phyloP scores from a whole-genome alignment of 208 protist genomes.

The Leishmania turanica region DNA sequence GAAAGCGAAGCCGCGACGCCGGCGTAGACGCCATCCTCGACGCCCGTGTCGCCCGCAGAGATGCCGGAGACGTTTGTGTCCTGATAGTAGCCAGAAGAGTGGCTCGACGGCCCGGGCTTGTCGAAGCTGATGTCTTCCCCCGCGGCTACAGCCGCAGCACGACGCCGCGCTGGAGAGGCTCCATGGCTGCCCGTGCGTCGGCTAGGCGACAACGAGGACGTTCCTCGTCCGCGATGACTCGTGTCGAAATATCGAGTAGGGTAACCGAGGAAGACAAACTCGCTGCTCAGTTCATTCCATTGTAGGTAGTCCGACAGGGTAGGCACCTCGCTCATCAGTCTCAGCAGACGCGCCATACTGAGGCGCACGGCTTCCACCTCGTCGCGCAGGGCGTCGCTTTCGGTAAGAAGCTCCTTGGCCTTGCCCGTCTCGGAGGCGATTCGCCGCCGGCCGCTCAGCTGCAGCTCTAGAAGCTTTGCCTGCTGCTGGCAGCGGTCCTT shows the following conservation, averaged over 20 bases:
- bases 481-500: constrained; percentile 30
- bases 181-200: constrained; percentile 4
- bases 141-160: neutral
- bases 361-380: constrained; percentile 61
- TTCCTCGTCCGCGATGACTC: neutral
- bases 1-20: constrained; percentile 52
- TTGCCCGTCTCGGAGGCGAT: constrained; percentile 23
- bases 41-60: constrained; percentile 48
- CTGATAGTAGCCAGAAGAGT: constrained; percentile 16
- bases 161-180: constrained; percentile 21
- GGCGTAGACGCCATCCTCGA: constrained; percentile 84
- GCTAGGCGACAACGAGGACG: constrained; percentile 5
- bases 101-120: neutral
- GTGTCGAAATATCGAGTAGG: constrained; percentile 47
- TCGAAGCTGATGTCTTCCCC: constrained; percentile 8
- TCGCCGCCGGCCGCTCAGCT: constrained; percentile 24
- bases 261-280: constrained; percentile 79
- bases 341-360: constrained; percentile 78
- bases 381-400: constrained; percentile 49
- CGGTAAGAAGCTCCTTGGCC: constrained; percentile 18
- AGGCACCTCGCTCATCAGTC: constrained; percentile 77
- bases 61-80: constrained; percentile 23
- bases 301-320: constrained; percentile 54
- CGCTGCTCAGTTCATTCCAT: constrained; percentile 55
- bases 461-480: constrained; percentile 33